These are phyloP conservation scores for Tympanopsis confertula DNA, from an alignment of 2,329 filamentous ascomycete genomes.

Conservation along the genomic window DNA sequence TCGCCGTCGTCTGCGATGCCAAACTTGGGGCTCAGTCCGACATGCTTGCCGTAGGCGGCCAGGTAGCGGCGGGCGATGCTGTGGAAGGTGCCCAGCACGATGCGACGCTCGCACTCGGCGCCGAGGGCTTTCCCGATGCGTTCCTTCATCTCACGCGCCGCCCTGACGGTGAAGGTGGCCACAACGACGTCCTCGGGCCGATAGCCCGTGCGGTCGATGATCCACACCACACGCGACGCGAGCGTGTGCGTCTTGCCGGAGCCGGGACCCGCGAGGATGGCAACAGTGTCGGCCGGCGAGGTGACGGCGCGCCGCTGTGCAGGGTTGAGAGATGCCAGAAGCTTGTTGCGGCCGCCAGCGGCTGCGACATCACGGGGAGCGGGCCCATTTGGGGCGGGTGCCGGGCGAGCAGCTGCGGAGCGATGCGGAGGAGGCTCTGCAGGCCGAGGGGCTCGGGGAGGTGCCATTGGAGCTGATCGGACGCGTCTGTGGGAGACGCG, in stretches of 20 bases:
- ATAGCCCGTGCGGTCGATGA: slow-evolving; percentile 61
- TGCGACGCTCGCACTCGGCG: slow-evolving; percentile 58
- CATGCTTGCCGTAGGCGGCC: slow-evolving; percentile 69
- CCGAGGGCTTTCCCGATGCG: slow-evolving; percentile 75
- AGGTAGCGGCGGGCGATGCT: slow-evolving; percentile 82
- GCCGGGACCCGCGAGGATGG: slow-evolving; percentile 56
- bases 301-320: slow-evolving; percentile 45
- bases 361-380: slow-evolving; percentile 1
- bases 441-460: too few species aligned
- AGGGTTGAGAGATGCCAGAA: slow-evolving; percentile 37
- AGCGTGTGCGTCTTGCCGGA: slow-evolving; percentile 92
- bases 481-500: too few species aligned
- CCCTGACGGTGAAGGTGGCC: slow-evolving; percentile 94
- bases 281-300: slow-evolving; percentile 40
- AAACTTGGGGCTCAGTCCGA: slow-evolving; percentile 74
- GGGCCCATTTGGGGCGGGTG: too few species aligned
- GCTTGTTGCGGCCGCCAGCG: slow-evolving; percentile 9
- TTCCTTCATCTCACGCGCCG: slow-evolving; percentile 84
- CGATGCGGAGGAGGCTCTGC: too few species aligned
- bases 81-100: slow-evolving; percentile 89
- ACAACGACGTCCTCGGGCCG: slow-evolving; percentile 82
- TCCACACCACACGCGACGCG: slow-evolving; percentile 81
- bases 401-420: too few species aligned
- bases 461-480: too few species aligned
- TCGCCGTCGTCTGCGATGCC: slow-evolving; percentile 82